These are phyloP conservation scores for Populus nigra DNA, from an alignment of 345 rosid genomes.

Conservation along the genomic window DNA sequence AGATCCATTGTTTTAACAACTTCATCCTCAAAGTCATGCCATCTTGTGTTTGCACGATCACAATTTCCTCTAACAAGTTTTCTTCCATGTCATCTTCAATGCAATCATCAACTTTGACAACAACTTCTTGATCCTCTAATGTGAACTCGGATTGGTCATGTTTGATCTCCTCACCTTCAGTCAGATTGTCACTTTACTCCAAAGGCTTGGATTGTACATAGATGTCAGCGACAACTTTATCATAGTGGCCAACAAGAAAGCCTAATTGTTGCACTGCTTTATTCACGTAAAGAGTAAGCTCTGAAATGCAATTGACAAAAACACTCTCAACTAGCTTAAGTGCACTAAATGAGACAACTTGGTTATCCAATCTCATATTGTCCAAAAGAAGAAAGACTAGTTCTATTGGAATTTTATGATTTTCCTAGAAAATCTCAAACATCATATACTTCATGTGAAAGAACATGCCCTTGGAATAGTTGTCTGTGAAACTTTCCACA, in stretches of 20 bases:
- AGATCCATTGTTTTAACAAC: too few relatives aligned
- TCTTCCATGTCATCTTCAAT: too few relatives aligned
- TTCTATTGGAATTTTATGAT: neutral
- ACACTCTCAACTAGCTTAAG: neutral
- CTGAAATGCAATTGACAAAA: too few relatives aligned
- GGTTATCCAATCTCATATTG: neutral
- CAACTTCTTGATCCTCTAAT: neutral
- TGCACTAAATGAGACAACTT: neutral
- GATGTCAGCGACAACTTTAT: neutral
- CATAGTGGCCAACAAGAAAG: neutral
- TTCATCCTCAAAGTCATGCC: too few relatives aligned
- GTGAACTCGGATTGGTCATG: neutral
- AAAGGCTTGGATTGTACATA: neutral
- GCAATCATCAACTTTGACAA: neutral
- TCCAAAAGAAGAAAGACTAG: neutral
- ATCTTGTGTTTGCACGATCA: too few relatives aligned
- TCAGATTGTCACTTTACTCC: neutral
- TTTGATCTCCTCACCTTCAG: too few relatives aligned
- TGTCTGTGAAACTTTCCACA: neutral
- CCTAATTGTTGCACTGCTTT: neutral
- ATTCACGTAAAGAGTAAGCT: neutral
- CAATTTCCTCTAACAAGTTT: too few relatives aligned
- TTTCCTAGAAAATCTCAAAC: neutral
- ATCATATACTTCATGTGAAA: neutral
- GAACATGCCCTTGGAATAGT: neutral